Percentiles rank a stretch among this genome's conserved stretches.
Evolutionary conservation across 2,329 filamentous ascomycete species (phyloP).

Genomic region (Ceratocystis cacaofunesta): DNA sequence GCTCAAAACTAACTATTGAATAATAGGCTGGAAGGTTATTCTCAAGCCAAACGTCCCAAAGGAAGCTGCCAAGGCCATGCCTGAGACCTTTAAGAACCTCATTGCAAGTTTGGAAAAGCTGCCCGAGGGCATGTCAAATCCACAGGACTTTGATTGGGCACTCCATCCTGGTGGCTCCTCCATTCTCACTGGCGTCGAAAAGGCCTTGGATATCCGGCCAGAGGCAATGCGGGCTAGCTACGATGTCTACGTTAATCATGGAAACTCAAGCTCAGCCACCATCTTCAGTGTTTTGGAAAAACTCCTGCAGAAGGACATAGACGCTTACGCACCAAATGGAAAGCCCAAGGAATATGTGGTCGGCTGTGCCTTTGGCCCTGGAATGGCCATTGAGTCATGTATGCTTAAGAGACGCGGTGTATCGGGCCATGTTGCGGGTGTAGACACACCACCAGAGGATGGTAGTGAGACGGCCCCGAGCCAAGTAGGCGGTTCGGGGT

Average conservation of each 20-base stretch:
- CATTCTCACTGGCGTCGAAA: conserved; percentile 49
- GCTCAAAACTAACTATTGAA: too few species aligned
- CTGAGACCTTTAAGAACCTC: conserved; percentile 40
- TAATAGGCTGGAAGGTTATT: conserved; percentile 49
- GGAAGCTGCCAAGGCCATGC: conserved; percentile 36
- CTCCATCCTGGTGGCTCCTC: conserved; percentile 56
- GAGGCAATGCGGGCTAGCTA: conserved; percentile 57
- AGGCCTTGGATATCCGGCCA: conserved; percentile 39
- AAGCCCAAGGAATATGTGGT: conserved; percentile 42
- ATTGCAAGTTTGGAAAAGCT: conserved; percentile 27
- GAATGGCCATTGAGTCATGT: conserved; percentile 53
- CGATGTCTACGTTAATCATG: conserved; percentile 51
- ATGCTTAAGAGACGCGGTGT: conserved; percentile 39
- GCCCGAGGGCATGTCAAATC: conserved; percentile 29
- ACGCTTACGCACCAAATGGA: conserved; percentile 36
- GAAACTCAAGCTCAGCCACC: conserved; percentile 55
- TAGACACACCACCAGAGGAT: conserved; percentile 40
- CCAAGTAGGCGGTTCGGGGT: conserved; percentile 26
- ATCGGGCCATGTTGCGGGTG: conserved; percentile 23
- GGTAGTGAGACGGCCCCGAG: conserved; percentile 34
- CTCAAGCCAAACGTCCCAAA: conserved; percentile 46
- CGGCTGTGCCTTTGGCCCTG: conserved; percentile 55
- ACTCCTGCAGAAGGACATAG: conserved; percentile 45
- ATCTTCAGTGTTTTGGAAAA: conserved; percentile 53
- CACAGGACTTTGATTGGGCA: conserved; percentile 56